Evolutionary conservation across 306 rosid genomes (phyloP), one percentile per base, ranked within the genome.

Genomic region (Cercis canadensis): DNA sequence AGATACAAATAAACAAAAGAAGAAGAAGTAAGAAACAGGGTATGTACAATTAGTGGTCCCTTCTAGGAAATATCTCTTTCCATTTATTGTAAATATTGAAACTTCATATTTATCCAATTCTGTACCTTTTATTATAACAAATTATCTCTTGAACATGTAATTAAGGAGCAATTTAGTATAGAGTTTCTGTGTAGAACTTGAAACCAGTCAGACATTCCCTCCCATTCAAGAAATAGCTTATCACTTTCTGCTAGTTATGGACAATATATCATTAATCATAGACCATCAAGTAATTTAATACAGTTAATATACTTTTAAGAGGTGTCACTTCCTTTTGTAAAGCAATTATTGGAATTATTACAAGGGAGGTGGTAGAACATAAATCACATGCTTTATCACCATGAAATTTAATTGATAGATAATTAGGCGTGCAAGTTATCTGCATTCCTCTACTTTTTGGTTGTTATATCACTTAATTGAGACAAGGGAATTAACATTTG

Each of bases 381-480:
- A 29, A 14, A 32, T 46, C 41, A 15, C 43, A 45, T 64, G 49
- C 19, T 39, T 40, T n/a, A n/a, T n/a, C n/a, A n/a, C n/a, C n/a
- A n/a, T n/a, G n/a, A n/a, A n/a, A n/a, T n/a, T n/a, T 72, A 9
- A 9, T 78, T 61, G 17, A 40, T 19, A 46, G 49, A 36, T 56
- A 16, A 77, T 31, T 34, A 51, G 19, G 17, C 5, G 32, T 65
- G 13, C 29, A 24, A 3, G 29, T 24, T 24, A 24, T 34, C 31
- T 58, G 65, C 19, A 34, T 63, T 67, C 40, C 47, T 59, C 46
- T 53, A 24, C 16, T 64, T 61, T 15, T 40, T 50, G 52, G 24
- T 17, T 55, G 39, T 72, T 64, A 24, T 41, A 33, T n/a, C n/a
- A n/a, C n/a, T n/a, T n/a, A n/a, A n/a, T n/a, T n/a, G n/a, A n/a